Evolutionary conservation across 2,329 filamentous ascomycete genomes (phyloP), one percentile per base, ranked within the genome.

Genomic region (Paracoccidioides brasiliensis): DNA sequence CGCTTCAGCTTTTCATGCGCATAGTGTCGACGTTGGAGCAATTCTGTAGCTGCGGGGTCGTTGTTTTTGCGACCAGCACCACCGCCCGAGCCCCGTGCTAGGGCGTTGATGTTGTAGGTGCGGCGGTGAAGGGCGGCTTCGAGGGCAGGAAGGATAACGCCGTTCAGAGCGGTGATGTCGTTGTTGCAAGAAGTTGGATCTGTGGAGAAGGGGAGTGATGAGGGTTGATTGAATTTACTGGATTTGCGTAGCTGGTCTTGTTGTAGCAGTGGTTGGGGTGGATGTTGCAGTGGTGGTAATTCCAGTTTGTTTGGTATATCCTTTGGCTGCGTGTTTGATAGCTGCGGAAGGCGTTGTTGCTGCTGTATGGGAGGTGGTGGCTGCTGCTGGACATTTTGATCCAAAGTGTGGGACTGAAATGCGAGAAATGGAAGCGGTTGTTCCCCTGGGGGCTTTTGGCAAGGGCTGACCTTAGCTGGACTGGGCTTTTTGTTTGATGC

Each of bases 141-240:
- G 1, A 98, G 79, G 1, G 93, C 91, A 0, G 93, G 93, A 59
- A 97, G 84, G 41, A 98, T 88, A 52, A 98, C 91, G 62, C 91
- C 88, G 65, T 86, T 88, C 1, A 96, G 78, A 2, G 90, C 90
- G 54, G 94, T 93, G 28, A 95, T 79, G 56, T 94, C 86, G 10
- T 80, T 82, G 55, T 81, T 80, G 10, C 79, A 73, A 54, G 80
- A 73, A 64, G 55, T 58, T 53, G 48, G 57, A 56, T 52, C 58
- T 7, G 58, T 64, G 55, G 45, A 63, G 58, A 54, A 54, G 35
- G 54, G 32, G 54, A 57, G 32, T 22, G 55, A 44, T 55, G 57
- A 43, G 40, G 60, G 43, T 51, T 41, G 53, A 58, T 60, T 40
- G 15, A 58, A 53, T 44, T 60, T 32, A 41, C 51, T 55, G 54